These are phyloP conservation scores for Fremontodendron californicum DNA, from an alignment of 345 rosid genomes.

Conservation along the genomic window DNA sequence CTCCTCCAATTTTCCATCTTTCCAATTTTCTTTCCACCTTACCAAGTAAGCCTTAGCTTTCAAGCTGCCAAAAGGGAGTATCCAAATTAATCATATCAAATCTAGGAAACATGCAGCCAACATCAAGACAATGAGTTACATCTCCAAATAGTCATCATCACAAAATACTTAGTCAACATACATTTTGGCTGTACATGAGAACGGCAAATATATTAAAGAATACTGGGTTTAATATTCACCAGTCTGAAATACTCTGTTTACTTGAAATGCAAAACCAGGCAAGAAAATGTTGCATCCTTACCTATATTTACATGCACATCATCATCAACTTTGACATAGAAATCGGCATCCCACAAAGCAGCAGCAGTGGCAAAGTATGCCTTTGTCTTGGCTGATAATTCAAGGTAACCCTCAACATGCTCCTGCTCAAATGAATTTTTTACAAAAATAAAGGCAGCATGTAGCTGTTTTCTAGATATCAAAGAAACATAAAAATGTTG, in stretches of 20 bases:
- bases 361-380: slow-evolving; percentile 77
- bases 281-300: slow-evolving; percentile 22
- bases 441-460: not conserved
- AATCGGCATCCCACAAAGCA: slow-evolving; percentile 92
- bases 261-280: not conserved
- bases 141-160: not conserved
- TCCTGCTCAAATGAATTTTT: slow-evolving; percentile 48
- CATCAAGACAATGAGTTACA: not conserved
- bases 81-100: not conserved
- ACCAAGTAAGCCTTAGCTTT: not conserved
- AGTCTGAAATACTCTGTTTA: not conserved
- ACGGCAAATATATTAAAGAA: not conserved
- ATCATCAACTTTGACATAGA: slow-evolving; percentile 95
- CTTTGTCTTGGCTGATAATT: slow-evolving; percentile 91
- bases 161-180: not conserved
- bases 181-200: not conserved
- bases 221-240: not conserved
- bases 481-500: not conserved
- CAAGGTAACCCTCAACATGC: slow-evolving; percentile 96
- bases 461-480: not conserved
- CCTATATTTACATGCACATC: slow-evolving; percentile 98
- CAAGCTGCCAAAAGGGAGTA: not conserved
- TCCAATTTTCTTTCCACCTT: too few relatives aligned
- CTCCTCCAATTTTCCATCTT: too few relatives aligned
- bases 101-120: not conserved